Evolutionary conservation across 441 rosid genomes (phyloP), one percentile per base, ranked within the genome.

Genomic region (Adansonia gregorii): DNA sequence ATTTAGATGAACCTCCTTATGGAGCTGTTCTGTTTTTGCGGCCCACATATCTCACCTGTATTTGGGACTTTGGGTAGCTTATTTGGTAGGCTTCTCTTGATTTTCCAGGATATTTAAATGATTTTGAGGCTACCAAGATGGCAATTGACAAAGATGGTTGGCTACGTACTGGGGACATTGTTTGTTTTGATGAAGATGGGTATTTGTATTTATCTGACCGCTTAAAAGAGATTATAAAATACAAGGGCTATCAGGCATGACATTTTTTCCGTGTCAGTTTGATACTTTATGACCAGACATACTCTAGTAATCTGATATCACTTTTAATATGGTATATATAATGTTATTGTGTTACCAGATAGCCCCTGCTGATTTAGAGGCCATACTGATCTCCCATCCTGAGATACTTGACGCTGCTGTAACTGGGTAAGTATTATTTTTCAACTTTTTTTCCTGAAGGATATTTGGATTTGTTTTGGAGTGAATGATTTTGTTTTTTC

Each of bases 291-390:
- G 51, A 72, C 12, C 65, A 73, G 22, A 14, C 11, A 10, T 14
- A 39, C 17, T 52, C 35, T 20, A n/a, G 17, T 49, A 56, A 24
- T 60, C 12, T 74, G 15, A 60, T 51, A 15, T 75, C 51, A 27
- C 11, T 46, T 17, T 17, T 5, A 56, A 2, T 5, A 20, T 19
- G 61, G 46, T 54, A n/a, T 54, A 4, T 20, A 9, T 19, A 48
- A 46, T 20, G n/a, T 17, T 35, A 52, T 41, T 72, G 46, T 72
- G 48, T 14, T 41, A 19, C 74, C 93, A 93, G 98, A 88, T 95
- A 56, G 90, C 98, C 61, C 98, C 98, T 78, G 97, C 96, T 78
- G 98, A 93, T 86, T 85, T 95, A 52, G 98, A 93, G 82, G 89
- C 93, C 64, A 81, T 87, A 43, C 75, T 93, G 78, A 86, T 90